A percentile compares a stretch with the other conserved stretches of the same genome.
Conservation (phyloP, 768 basidiomycete genomes). For the Fomitopsis serialis region DNA sequence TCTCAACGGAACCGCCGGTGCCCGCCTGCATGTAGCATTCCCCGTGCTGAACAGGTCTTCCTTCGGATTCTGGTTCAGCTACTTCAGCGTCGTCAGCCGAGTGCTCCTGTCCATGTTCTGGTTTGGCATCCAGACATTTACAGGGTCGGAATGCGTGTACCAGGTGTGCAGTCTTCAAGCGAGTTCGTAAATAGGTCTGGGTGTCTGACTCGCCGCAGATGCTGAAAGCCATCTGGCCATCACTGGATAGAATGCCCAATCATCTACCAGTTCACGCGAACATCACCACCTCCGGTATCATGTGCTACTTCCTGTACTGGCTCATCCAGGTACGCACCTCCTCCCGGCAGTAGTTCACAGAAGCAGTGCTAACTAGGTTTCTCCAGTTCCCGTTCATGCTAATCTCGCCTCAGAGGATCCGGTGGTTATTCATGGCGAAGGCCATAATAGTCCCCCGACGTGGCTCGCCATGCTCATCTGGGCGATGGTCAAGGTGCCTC, state of each 20-base stretch:
- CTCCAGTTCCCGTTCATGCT: conserved; percentile 64
- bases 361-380: neutral
- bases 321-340: conserved; percentile 38
- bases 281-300: conserved; percentile 65
- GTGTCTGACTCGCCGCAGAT: conserved; percentile 28
- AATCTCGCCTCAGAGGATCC: conserved; percentile 72
- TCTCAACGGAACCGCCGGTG: conserved; percentile 73
- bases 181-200: neutral
- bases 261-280: conserved; percentile 48
- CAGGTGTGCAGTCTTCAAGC: conserved; percentile 31
- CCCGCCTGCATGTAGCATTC: conserved; percentile 73
- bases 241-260: conserved; percentile 58
- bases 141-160: conserved; percentile 68
- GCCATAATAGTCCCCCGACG: conserved; percentile 36
- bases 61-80: conserved; percentile 88
- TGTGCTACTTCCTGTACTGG: conserved; percentile 78
- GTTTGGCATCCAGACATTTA: conserved; percentile 64
- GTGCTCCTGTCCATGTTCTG: conserved; percentile 77
- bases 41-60: conserved; percentile 78
- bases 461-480: conserved; percentile 68
- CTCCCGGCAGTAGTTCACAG: neutral
- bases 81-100: conserved; percentile 77
- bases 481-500: conserved; percentile 66
- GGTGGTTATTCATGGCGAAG: conserved; percentile 71
- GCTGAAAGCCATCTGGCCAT: conserved; percentile 83